Base-by-base conservation (phyloP, 2,329 filamentous ascomycete genomes). In the Calycina marina region DNA sequence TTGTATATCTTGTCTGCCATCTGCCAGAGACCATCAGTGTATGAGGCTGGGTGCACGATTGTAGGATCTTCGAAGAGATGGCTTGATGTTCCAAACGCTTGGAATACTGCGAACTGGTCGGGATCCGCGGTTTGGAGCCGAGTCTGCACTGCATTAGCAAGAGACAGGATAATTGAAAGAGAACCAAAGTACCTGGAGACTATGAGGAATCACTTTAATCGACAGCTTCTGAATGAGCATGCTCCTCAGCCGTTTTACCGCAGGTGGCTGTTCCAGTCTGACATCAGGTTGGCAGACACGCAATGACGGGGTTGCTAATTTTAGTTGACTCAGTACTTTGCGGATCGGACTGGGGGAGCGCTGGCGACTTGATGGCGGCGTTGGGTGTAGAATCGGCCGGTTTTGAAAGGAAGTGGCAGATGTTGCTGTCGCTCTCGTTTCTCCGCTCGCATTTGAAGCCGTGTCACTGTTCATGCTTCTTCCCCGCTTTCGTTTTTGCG, bases 1-100 rank as follows among this genome's bases (percentile, higher is more conserved):
- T 42, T 40, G 28, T 41, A 41, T 38, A 39, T 39, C 27, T 34
- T 39, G 16, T 39, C 24, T 34, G 29, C 33, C 14, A 22, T 31
- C 26, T 39, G 15, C 39, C 32, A 41, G 31, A 41, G 37, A 28
- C 6, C 29, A 32, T 41, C 27, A 16, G 30, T 30, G 30, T 40
- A 33, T 31, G 28, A 35, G 34, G 32, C 13, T 33, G 32, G 16
- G 24, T 36, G 37, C 14, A 31, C 18, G 16, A 30, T 25, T 12
- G 27, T 31, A 29, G 31, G 18, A 28, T 35, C 32, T 37, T 39
- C 26, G 30, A 41, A 38, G 27, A 41, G 39, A 36, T 29, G 30
- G 24, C 27, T 28, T 27, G 26, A 38, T 28, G 15, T 30, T 37
- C 39, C 29, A 29, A 36, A n/a, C n/a, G n/a, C n/a, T n/a, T n/a